Base-by-base conservation (phyloP, 2,329 filamentous ascomycete species). In the Neofusicoccum ribis region DNA sequence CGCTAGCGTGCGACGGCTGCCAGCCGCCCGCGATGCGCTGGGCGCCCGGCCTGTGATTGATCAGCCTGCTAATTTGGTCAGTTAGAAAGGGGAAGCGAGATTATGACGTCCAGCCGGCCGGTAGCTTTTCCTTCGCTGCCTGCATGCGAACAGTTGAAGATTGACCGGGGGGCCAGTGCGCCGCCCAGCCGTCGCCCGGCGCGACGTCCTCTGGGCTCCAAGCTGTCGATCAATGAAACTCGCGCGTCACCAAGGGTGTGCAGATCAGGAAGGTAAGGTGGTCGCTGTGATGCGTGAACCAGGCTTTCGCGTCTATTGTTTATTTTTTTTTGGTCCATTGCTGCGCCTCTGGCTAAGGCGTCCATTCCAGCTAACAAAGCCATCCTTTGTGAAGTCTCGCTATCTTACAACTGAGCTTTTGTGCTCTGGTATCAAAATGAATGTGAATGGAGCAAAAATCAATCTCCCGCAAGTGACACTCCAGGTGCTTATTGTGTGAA, bases 371-470 rank as follows among this genome's bases (percentile, higher is more conserved):
- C 34, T 11, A 56, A 39, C 37, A 41, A 41, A 56, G 37, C 51
- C 51, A 27, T 54, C 34, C 50, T 37, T 37, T 43, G 15, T 60
- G 43, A 49, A 47, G 37, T 60, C 54, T 46, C 31, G 56, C 56
- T 60, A 60, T 60, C 56, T 37, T 60, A 60, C 56, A 60, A 39
- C 20, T 59, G 56, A 60, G 50, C 61, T 47, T 64, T 54, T 56
- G 11, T 17, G 61, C 61, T 56, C 51, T 52, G 61, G 49, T 64
- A 54, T 54, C 61, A 64, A 56, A 44, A 47, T 56, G 49, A 47
- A 64, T 52, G 61, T 47, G 61, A 63, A 63, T n/a, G 49, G 61
- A 63, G 50, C 39, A 46, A 46, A 54, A 14, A 54, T 49, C 46
- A 52, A 47, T 52, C 41, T 56, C 49, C 61, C 14, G 43, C 49